A percentile compares a stretch with the other conserved stretches of the same genome.
Evolutionary conservation across 140 eudicot species (phyloP).

Genomic region (Erigeron philadelphicus): DNA sequence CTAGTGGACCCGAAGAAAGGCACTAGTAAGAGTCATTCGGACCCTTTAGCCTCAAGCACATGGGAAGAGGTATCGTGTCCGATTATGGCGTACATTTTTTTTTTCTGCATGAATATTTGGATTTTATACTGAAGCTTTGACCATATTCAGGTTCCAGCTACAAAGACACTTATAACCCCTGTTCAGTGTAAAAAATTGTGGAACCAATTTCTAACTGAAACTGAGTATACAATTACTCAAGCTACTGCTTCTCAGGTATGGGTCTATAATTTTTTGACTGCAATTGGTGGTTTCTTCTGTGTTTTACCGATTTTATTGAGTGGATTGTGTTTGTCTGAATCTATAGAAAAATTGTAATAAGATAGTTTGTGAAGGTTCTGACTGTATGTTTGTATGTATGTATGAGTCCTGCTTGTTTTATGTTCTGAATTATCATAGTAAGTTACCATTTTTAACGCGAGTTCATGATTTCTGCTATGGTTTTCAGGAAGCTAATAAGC

Average conservation of each 20-base stretch:
- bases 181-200: conserved; percentile 90
- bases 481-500: conserved; percentile 87
- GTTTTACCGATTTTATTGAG: too few species aligned
- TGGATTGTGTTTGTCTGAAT: background rate
- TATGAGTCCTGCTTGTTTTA: background rate
- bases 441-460: background rate
- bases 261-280: conserved; percentile 14
- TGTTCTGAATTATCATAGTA: background rate
- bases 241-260: conserved; percentile 95
- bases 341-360: background rate
- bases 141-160: conserved; percentile 58
- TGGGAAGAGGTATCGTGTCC: conserved; percentile 73
- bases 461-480: background rate
- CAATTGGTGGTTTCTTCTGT: background rate
- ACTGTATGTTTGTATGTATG: background rate
- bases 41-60: conserved; percentile 88
- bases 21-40: conserved; percentile 41
- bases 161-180: conserved; percentile 81
- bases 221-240: conserved; percentile 85
- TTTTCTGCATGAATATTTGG: background rate
- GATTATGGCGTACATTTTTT: conserved; percentile 5
- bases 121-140: background rate
- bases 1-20: conserved; percentile 50
- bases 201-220: conserved; percentile 85
- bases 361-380: background rate